A percentile compares a stretch with the other conserved stretches of the same genome.
phyloP scores from a whole-genome alignment of 2,329 filamentous ascomycete genomes.

The Diaporthe longicolla region DNA sequence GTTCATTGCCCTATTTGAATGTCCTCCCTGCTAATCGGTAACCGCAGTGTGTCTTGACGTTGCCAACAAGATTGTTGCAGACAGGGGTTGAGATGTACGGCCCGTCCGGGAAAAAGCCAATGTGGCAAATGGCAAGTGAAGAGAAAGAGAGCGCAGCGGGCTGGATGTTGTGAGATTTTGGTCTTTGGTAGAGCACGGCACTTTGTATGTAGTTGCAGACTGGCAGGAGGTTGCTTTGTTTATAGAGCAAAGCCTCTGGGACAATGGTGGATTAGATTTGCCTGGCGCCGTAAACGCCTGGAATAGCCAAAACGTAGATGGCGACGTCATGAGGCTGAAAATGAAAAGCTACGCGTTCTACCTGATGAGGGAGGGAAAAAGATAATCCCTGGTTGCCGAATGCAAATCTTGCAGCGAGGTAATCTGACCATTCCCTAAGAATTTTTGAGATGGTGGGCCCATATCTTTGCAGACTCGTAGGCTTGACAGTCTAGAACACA shows the following conservation, averaged over 20 bases:
- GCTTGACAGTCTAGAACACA: background rate
- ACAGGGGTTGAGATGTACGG: background rate
- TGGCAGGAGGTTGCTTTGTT: background rate
- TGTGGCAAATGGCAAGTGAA: background rate
- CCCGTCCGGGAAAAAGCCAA: background rate
- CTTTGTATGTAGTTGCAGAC: background rate
- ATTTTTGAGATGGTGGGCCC: constrained; percentile 35
- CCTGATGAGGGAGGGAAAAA: constrained; percentile 12
- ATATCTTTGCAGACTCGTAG: background rate
- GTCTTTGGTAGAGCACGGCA: background rate
- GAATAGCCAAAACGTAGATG: background rate
- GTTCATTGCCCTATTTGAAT: background rate
- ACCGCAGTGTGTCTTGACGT: constrained; percentile 29
- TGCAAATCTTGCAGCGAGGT: constrained; percentile 2
- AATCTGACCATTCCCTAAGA: constrained; percentile 10
- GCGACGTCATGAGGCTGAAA: constrained; percentile 26
- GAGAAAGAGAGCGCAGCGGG: no score
- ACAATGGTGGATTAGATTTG: background rate
- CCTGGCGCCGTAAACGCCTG: background rate
- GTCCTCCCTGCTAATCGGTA: background rate
- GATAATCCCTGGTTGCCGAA: constrained; percentile 39
- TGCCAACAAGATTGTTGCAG: constrained; percentile 30
- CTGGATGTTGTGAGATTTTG: background rate
- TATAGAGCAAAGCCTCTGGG: no score
- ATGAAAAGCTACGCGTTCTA: background rate